Base-by-base conservation (phyloP, 805 yeast species). In the Tetrapisispora pingtungensis region DNA sequence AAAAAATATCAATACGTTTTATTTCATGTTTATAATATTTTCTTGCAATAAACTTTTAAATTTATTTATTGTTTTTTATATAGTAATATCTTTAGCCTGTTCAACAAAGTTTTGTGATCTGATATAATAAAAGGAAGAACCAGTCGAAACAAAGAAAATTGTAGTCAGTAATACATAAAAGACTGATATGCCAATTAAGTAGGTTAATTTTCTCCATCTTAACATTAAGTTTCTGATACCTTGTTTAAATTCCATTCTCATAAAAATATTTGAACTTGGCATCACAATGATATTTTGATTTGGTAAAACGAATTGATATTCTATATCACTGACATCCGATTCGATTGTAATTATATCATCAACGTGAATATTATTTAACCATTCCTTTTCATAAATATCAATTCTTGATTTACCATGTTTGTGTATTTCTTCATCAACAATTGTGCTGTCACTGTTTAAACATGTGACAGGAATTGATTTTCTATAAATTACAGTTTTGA, bases 181-280 rank as follows among this genome's bases (percentile, higher is more conserved):
- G 7, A 53, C 38, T 1, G 44, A 19, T 8, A 49, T 50, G 1
- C 65, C 65, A 22, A 54, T 46, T 2, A 51, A 31, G 41, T 59
- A 54, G 7, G 62, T 50, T 10, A 58, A 33, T 30, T 49, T 46
- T 14, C 43, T 46, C 50, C 54, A 50, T 27, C 57, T 50, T 22
- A 57, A 39, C 65, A 61, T 61, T 13, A 59, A 44, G 42, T 61
- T 58, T 41, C 64, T 50, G 40, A 59, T 35, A 13, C 59, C 64
- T 40, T 59, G 61, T 6, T 49, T 45, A 33, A 58, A 58, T 42
- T 49, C 51, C 52, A 57, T 52, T 39, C 58, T 51, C 15, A 57
- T 51, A 12, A 40, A 50, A 10, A 57, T 33, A 7, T 42, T 45
- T 1, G 64, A 58, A 5, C 51, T 49, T 7, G 58, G 52, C 4